Conservation (phyloP, 2,329 filamentous ascomycete species). For the Sporothrix mexicana region DNA sequence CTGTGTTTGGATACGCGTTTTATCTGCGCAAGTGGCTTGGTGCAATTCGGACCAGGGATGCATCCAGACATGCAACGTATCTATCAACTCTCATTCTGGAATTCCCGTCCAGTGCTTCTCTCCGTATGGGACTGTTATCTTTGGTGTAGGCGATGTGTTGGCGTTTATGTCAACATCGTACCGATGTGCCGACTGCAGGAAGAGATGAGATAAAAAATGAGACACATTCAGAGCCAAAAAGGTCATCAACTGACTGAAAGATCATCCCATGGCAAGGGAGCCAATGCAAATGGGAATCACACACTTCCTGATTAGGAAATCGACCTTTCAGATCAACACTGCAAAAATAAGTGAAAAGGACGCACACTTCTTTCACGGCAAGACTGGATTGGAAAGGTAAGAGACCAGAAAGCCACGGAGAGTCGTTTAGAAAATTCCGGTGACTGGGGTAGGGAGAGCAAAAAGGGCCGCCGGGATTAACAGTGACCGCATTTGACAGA, state of each 20-base stretch:
- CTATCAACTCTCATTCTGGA: not conserved
- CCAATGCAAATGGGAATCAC: conserved; percentile 1
- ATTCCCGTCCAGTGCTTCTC: not conserved
- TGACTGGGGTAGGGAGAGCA: not conserved
- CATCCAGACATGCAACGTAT: conserved; percentile 15
- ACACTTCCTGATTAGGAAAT: conserved; percentile 8
- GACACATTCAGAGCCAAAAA: not conserved
- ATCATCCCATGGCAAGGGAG: not conserved
- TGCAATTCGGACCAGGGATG: not conserved
- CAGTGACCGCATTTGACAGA: not conserved
- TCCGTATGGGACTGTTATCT: conserved; percentile 6
- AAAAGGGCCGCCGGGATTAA: not conserved
- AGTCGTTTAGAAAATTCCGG: not conserved
- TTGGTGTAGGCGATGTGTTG: not conserved
- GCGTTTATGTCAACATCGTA: not conserved
- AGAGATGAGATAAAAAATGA: not conserved
- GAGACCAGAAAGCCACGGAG: not conserved
- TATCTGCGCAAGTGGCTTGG: not conserved
- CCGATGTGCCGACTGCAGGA: not conserved
- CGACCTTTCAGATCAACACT: conserved; percentile 10
- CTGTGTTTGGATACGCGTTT: not conserved
- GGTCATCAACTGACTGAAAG: not conserved
- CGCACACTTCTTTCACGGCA: conserved; percentile 13
- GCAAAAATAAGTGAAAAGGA: not conserved
- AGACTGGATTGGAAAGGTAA: not conserved